Percentiles rank a stretch among this genome's conserved stretches.
phyloP scores from a whole-genome alignment of 345 rosid species.

The Eutrema japonicum region DNA sequence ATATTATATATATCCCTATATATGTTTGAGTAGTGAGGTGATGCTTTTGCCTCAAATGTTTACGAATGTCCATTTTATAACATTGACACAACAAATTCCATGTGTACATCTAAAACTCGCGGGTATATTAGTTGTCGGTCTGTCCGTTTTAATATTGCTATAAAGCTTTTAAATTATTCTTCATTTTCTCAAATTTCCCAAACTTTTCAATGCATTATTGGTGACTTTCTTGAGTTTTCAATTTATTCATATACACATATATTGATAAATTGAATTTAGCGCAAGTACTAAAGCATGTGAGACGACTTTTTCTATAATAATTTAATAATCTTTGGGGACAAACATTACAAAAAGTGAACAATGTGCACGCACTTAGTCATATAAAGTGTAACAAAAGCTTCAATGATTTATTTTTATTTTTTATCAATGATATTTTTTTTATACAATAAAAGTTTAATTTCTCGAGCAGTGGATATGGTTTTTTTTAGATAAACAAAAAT shows the following conservation, averaged over 20 bases:
- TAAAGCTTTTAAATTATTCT: conserved; percentile 9
- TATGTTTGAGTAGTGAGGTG: not conserved
- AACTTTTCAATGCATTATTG: conserved; percentile 20
- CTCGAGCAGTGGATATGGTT: too few relatives aligned
- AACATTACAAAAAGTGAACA: conserved; percentile 1
- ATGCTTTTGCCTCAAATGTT: not conserved
- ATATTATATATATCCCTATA: not conserved
- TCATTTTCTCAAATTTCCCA: not conserved
- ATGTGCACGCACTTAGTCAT: not conserved
- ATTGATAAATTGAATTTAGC: not conserved
- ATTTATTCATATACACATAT: not conserved
- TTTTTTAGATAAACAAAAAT: too few relatives aligned
- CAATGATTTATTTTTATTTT: too few relatives aligned
- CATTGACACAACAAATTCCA: not conserved
- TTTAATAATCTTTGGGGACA: conserved; percentile 3
- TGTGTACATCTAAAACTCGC: conserved; percentile 3
- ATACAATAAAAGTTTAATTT: too few relatives aligned
- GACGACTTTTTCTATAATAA: not conserved
- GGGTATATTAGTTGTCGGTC: not conserved
- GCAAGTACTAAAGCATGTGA: not conserved
- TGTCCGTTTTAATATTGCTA: not conserved
- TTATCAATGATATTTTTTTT: too few relatives aligned
- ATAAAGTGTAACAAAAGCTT: too few relatives aligned
- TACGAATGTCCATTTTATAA: not conserved
- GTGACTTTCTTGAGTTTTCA: conserved; percentile 17